Evolutionary conservation across 768 basidiomycete species (phyloP).

Genomic region (Lactifluus piperatus): DNA sequence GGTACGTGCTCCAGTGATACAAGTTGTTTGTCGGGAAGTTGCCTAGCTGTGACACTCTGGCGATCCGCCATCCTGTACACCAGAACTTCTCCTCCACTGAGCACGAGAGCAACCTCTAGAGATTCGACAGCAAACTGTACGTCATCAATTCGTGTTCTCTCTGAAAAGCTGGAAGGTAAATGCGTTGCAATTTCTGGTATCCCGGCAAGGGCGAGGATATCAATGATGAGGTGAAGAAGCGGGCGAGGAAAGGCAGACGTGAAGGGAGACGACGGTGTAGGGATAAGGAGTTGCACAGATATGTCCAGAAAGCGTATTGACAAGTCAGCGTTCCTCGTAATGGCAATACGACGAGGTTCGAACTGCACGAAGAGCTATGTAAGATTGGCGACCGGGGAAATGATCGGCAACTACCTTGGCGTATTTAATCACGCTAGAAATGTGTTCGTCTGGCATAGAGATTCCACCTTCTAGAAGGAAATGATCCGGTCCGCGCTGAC

Average conservation of each 20-base stretch:
- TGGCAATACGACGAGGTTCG: conserved; percentile 54
- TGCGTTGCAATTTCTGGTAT: conserved; percentile 24
- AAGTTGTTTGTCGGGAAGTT: conserved; percentile 39
- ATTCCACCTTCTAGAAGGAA: conserved; percentile 39
- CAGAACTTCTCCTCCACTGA: conserved; percentile 49
- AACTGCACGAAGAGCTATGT: conserved; percentile 30
- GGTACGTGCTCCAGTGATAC: conserved; percentile 43
- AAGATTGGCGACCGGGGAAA: background rate
- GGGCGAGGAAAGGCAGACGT: conserved; percentile 56
- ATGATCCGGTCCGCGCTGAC: conserved; percentile 20
- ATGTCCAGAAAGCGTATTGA: conserved; percentile 67
- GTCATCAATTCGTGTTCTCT: conserved; percentile 33
- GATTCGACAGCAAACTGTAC: conserved; percentile 47
- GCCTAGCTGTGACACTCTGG: conserved; percentile 17
- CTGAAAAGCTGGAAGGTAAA: conserved; percentile 20
- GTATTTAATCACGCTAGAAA: conserved; percentile 40
- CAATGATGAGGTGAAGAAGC: conserved; percentile 52
- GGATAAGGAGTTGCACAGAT: conserved; percentile 56
- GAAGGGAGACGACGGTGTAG: conserved; percentile 39
- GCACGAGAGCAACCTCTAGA: conserved; percentile 45
- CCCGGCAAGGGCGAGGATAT: conserved; percentile 25
- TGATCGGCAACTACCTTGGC: conserved; percentile 40
- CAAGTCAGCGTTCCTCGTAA: conserved; percentile 56
- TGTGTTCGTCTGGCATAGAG: conserved; percentile 45
- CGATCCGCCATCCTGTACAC: conserved; percentile 35